Evolutionary conservation across 352 stramenopile genomes (phyloP).

Genomic region (Globisporangium uncinulatum): DNA sequence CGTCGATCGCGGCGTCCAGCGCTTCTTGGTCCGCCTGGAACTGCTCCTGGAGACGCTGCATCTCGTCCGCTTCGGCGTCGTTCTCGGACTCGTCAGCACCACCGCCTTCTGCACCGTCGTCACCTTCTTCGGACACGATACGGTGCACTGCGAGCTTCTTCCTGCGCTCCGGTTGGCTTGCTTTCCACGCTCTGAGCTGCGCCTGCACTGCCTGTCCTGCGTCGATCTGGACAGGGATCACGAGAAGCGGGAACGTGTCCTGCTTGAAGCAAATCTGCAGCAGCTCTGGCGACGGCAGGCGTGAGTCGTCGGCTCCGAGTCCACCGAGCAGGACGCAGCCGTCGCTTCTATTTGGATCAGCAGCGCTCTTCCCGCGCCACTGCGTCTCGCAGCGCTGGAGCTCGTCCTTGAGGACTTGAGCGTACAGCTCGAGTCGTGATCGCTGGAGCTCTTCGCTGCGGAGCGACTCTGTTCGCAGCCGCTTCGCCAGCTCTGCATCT

Average conservation of each 20-base stretch:
- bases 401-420: constrained; percentile 18
- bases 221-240: constrained; percentile 28
- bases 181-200: constrained; percentile 31
- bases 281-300: constrained; percentile 29
- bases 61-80: constrained; percentile 40
- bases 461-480: constrained; percentile 16
- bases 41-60: constrained; percentile 34
- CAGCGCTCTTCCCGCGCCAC: background rate
- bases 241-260: constrained; percentile 45
- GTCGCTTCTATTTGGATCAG: background rate
- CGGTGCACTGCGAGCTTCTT: constrained; percentile 8
- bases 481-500: constrained; percentile 4
- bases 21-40: constrained; percentile 34
- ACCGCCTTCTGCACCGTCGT: constrained; percentile 6
- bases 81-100: constrained; percentile 18
- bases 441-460: constrained; percentile 9
- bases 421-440: constrained; percentile 8
- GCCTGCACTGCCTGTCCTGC: constrained; percentile 23
- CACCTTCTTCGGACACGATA: constrained; percentile 5
- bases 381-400: constrained; percentile 2
- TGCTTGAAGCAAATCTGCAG: constrained; percentile 35
- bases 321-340: constrained; percentile 8
- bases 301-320: constrained; percentile 12
- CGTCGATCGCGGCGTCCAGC: constrained; percentile 26
- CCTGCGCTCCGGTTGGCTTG: constrained; percentile 10